Percentiles rank a stretch among this genome's conserved stretches.
phyloP scores from a whole-genome alignment of 192 early-diverging fungal species.

The Chytriomyces hyalinus region DNA sequence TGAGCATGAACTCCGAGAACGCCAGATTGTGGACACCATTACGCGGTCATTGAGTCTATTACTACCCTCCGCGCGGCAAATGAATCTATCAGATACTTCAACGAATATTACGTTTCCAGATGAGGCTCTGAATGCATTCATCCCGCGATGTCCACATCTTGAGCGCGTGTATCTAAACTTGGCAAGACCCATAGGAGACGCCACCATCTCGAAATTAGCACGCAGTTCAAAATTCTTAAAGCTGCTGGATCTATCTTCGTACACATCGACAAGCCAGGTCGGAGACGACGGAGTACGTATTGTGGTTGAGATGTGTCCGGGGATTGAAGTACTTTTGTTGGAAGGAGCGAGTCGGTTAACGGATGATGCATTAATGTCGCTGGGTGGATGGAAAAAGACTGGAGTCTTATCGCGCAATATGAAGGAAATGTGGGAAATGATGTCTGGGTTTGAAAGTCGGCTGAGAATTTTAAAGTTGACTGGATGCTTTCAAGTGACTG shows the following conservation, averaged over 20 bases:
- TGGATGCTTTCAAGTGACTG: slow-evolving; percentile 36
- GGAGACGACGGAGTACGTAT: slow-evolving; percentile 3
- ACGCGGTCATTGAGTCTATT: neutral
- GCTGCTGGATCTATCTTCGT: slow-evolving; percentile 26
- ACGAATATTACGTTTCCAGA: neutral
- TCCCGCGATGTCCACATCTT: slow-evolving; percentile 23
- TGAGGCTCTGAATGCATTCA: neutral
- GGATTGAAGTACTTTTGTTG: slow-evolving; percentile 7
- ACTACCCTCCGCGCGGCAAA: neutral
- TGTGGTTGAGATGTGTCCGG: neutral
- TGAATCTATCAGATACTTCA: neutral
- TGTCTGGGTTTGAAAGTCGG: neutral
- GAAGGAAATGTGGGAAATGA: neutral
- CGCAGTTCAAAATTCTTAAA: neutral
- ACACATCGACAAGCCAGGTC: neutral
- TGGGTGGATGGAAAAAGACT: slow-evolving; percentile 8
- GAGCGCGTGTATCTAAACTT: slow-evolving; percentile 7
- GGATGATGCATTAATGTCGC: slow-evolving; percentile 16
- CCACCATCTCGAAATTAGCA: neutral
- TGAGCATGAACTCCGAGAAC: neutral
- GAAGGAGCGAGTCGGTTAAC: slow-evolving; percentile 29
- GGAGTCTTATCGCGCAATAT: neutral
- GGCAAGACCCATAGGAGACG: slow-evolving; percentile 12
- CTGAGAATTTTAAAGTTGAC: neutral
- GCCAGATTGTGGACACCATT: slow-evolving; percentile 14